These are phyloP conservation scores for Lithospermum erythrorhizon DNA, from an alignment of 257 asterid species.

Conservation along the genomic window DNA sequence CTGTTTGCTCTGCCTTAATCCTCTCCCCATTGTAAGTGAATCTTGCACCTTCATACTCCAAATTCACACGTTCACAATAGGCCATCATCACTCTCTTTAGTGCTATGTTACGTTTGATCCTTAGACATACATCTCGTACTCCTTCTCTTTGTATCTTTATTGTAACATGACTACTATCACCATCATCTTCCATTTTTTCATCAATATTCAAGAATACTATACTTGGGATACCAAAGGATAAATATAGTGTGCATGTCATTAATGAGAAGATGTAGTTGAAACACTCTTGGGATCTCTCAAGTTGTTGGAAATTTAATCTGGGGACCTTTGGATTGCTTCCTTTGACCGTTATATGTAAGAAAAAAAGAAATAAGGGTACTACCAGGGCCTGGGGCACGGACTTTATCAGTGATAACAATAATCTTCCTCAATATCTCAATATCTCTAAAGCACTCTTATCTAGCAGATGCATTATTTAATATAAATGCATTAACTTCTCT, in stretches of 20 bases:
- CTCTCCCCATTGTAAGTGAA: conserved; percentile 9
- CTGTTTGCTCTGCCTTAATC: background rate
- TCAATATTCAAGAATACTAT: no score
- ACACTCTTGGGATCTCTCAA: background rate
- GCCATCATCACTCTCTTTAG: background rate
- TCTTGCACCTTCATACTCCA: background rate
- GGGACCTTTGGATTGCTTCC: background rate
- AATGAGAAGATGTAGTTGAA: background rate
- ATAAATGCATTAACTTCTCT: no score
- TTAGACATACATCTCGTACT: background rate
- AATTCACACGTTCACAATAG: background rate
- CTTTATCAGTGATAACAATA: no score
- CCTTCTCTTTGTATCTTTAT: conserved; percentile 3
- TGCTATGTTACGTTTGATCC: background rate
- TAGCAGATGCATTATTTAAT: no score
- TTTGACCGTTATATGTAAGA: no score
- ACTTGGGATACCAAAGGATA: background rate
- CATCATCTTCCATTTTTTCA: background rate
- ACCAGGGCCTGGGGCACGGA: no score
- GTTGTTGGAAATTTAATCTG: background rate
- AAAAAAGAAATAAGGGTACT: no score
- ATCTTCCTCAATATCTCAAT: no score
- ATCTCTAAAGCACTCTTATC: no score
- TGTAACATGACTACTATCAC: background rate
- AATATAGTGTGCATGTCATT: background rate